These are phyloP conservation scores for Ministeria vibrans DNA, from an alignment of 78 protist species.

Conservation along the genomic window DNA sequence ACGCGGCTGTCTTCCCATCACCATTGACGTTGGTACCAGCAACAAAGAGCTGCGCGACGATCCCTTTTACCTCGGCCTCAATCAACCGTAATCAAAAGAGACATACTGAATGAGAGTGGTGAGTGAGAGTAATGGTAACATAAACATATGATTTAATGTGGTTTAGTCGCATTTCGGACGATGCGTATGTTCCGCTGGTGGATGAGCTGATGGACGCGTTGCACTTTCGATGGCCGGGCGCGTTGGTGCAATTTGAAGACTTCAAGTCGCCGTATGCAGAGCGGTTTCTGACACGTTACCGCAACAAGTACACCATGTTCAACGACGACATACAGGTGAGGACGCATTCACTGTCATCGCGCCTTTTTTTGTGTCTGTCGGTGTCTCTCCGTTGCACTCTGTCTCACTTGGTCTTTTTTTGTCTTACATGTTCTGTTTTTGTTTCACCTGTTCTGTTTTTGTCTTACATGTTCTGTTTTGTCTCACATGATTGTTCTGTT, in stretches of 20 bases:
- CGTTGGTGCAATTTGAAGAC: slow-evolving; percentile 91
- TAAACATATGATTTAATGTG: no score
- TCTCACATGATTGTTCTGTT: neutral
- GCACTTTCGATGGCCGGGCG: slow-evolving; percentile 49
- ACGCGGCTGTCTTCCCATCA: slow-evolving; percentile 21
- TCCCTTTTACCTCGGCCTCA: slow-evolving; percentile 84
- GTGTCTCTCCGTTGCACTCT: no score
- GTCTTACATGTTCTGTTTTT: neutral
- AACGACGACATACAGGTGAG: slow-evolving; percentile 97
- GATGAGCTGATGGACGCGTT: slow-evolving; percentile 85
- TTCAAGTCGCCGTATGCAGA: slow-evolving; percentile 72
- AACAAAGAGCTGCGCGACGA: slow-evolving; percentile 61
- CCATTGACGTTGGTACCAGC: slow-evolving; percentile 92
- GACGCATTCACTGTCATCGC: no score
- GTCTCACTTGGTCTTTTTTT: neutral
- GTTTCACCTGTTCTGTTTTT: neutral
- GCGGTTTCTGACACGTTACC: slow-evolving; percentile 66
- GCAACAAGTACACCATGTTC: slow-evolving; percentile 71
- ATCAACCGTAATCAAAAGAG: no score
- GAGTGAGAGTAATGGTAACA: no score
- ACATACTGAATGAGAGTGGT: no score
- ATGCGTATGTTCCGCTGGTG: slow-evolving; percentile 63
- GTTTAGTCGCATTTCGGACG: slow-evolving; percentile 57
- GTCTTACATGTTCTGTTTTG: neutral
- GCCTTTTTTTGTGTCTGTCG: no score